Percentiles rank a stretch among this genome's conserved stretches.
Conservation (phyloP, 2,329 filamentous ascomycete species). For the Diplodia mutila region DNA sequence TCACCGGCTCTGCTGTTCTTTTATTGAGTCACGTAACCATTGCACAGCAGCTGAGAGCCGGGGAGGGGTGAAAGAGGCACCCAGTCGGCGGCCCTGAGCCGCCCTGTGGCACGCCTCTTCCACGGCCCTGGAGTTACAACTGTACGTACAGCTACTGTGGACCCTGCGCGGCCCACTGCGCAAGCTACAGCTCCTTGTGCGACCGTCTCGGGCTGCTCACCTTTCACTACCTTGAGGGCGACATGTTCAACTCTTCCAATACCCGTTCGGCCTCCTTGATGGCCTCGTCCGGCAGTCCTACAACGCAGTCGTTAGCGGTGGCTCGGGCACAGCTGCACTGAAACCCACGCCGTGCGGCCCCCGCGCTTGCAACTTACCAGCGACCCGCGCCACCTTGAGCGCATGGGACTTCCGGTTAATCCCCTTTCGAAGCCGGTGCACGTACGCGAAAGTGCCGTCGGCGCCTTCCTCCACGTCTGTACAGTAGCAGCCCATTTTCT, state of each 20-base stretch:
- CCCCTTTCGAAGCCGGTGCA: constrained; percentile 79
- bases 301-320: background rate
- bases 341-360: background rate
- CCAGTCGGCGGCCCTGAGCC: constrained; percentile 19
- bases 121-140: constrained; percentile 12
- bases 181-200: background rate
- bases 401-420: constrained; percentile 89
- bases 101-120: constrained; percentile 13
- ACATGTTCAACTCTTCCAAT: constrained; percentile 45
- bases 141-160: constrained; percentile 19
- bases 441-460: constrained; percentile 72
- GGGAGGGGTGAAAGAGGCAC: constrained; percentile 8
- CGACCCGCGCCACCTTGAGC: constrained; percentile 88
- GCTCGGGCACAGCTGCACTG: background rate
- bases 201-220: constrained; percentile 1
- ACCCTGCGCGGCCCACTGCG: constrained; percentile 17
- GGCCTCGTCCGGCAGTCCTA: constrained; percentile 70
- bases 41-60: constrained; percentile 21
- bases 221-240: background rate
- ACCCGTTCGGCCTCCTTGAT: constrained; percentile 69
- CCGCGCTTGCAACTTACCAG: constrained; percentile 52
- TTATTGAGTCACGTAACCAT: constrained; percentile 24
- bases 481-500: constrained; percentile 74
- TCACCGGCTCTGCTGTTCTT: constrained; percentile 1
- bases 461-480: constrained; percentile 81